These are phyloP conservation scores for Mycogone perniciosa DNA, from an alignment of 2,329 filamentous ascomycete species.

Conservation along the genomic window DNA sequence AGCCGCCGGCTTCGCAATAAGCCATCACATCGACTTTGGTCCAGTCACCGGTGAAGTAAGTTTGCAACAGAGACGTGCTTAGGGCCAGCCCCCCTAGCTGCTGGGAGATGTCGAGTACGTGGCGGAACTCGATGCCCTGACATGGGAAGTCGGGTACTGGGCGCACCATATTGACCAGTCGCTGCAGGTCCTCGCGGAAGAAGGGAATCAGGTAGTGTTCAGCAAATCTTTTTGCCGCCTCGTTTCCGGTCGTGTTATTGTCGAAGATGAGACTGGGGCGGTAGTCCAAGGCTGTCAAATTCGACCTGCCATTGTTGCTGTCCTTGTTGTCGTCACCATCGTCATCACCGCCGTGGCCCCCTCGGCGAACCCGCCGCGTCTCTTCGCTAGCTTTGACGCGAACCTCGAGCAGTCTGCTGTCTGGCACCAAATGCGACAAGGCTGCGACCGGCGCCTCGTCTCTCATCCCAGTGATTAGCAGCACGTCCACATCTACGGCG, in stretches of 20 bases:
- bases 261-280: constrained; percentile 42
- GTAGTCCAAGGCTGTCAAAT: constrained; percentile 23
- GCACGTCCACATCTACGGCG: constrained; percentile 41
- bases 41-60: constrained; percentile 43
- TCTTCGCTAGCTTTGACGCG: constrained; percentile 36
- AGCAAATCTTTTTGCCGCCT: constrained; percentile 36
- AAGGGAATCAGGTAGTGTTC: constrained; percentile 37
- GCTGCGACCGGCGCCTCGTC: constrained; percentile 50
- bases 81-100: constrained; percentile 43
- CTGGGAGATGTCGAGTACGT: constrained; percentile 51
- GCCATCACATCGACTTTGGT: constrained; percentile 37
- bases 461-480: constrained; percentile 58
- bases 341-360: constrained; percentile 6
- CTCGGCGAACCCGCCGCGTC: constrained; percentile 32
- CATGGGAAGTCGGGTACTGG: constrained; percentile 45
- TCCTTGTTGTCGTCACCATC: constrained; percentile 1
- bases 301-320: constrained; percentile 5
- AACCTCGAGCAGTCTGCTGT: constrained; percentile 48
- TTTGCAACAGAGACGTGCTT: constrained; percentile 44
- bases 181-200: constrained; percentile 38
- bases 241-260: constrained; percentile 41
- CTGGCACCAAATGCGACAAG: constrained; percentile 49
- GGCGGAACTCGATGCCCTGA: constrained; percentile 46
- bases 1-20: constrained; percentile 52
- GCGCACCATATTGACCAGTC: constrained; percentile 45